Conservation (phyloP, 352 stramenopile genomes). For the Pythium chondricola region DNA sequence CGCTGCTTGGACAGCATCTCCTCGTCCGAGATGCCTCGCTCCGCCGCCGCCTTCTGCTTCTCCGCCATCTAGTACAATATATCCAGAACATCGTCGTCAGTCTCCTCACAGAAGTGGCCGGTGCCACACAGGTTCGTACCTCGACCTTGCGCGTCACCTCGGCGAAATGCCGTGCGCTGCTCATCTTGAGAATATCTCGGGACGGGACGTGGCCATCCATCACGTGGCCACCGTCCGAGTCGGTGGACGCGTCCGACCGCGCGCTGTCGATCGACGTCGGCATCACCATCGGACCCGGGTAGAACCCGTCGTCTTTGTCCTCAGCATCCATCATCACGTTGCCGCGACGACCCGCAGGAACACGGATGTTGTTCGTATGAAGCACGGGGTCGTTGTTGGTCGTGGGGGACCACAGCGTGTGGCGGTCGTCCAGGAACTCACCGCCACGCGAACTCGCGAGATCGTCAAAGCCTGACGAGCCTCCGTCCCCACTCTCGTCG, state of each 20-base stretch:
- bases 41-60: constrained; percentile 68
- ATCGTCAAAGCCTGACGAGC: constrained; percentile 18
- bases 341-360: constrained; percentile 24
- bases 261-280: constrained; percentile 35
- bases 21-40: constrained; percentile 80
- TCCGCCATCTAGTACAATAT: constrained; percentile 37
- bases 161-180: constrained; percentile 71
- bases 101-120: not conserved
- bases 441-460: constrained; percentile 19
- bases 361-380: constrained; percentile 78
- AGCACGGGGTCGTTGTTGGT: constrained; percentile 65
- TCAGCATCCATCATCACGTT: constrained; percentile 21
- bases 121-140: constrained; percentile 20
- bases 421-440: constrained; percentile 45
- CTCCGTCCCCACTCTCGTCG: constrained; percentile 21
- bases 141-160: constrained; percentile 81
- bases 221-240: constrained; percentile 18
- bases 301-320: constrained; percentile 14
- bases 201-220: constrained; percentile 63
- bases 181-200: constrained; percentile 84
- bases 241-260: constrained; percentile 40
- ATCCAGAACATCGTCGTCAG: not conserved
- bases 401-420: constrained; percentile 52
- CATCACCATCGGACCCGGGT: not conserved
- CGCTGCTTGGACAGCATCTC: constrained; percentile 74